Conservation (phyloP, 1,284 basidiomycete genomes). For the Cryptococcus wingfieldii region DNA sequence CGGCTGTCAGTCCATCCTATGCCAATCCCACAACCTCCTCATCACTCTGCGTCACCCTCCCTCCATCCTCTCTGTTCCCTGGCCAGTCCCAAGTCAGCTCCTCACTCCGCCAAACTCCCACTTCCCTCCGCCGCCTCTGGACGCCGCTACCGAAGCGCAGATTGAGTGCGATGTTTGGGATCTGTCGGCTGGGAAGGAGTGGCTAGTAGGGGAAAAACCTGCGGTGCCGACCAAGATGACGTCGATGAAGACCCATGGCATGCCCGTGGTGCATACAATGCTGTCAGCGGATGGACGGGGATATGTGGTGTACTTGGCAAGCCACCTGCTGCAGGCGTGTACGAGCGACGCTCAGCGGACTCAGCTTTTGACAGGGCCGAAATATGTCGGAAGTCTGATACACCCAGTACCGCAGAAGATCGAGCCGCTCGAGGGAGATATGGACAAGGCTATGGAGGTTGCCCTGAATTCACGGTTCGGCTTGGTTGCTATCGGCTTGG, state of each 20-base stretch:
- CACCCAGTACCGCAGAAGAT: constrained; percentile 21
- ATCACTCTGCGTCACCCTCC: constrained; percentile 38
- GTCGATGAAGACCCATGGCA: constrained; percentile 22
- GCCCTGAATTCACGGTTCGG: constrained; percentile 81
- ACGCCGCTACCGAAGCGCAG: constrained; percentile 40
- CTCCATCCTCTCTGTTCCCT: constrained; percentile 34
- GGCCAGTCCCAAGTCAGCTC: constrained; percentile 32
- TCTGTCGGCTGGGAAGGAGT: constrained; percentile 24
- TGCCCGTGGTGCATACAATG: constrained; percentile 40
- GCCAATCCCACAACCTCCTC: constrained; percentile 34
- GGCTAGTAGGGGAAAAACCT: constrained; percentile 18
- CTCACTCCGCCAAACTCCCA: constrained; percentile 28
- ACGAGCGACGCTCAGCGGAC: constrained; percentile 4
- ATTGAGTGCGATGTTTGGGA: constrained; percentile 44
- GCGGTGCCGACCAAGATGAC: constrained; percentile 21
- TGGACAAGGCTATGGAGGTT: constrained; percentile 58
- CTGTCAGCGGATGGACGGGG: constrained; percentile 47
- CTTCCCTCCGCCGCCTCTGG: constrained; percentile 41
- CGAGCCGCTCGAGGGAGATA: constrained; percentile 55
- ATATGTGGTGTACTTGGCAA: constrained; percentile 40
- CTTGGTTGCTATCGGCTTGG: constrained; percentile 74
- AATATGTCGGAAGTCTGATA: constrained; percentile 16
- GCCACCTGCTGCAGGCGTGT: constrained; percentile 10
- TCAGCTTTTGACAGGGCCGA: constrained; percentile 11
- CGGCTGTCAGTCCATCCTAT: constrained; percentile 22